Conservation (phyloP, 2,329 filamentous ascomycete species). For the Colletotrichum destructivum region DNA sequence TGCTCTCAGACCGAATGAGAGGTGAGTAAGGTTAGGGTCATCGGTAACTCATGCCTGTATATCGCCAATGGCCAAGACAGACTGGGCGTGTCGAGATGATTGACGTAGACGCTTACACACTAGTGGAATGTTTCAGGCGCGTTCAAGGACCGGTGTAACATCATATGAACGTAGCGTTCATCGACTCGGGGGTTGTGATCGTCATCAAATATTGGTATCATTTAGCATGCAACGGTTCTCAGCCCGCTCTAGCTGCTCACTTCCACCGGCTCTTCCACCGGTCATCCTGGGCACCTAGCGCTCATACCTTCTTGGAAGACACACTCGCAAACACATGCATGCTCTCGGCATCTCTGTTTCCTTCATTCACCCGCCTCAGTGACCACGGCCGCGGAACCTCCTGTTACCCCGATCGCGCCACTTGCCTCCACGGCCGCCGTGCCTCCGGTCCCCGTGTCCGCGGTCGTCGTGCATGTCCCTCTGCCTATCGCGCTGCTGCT, state of each 20-base stretch:
- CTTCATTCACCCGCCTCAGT: constrained; percentile 10
- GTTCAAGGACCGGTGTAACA: background rate
- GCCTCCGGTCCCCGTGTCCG: constrained; percentile 50
- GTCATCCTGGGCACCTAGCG: too few relatives aligned
- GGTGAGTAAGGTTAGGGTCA: too few relatives aligned
- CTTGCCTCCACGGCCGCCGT: constrained; percentile 50
- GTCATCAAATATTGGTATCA: constrained; percentile 22
- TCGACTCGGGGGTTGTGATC: background rate
- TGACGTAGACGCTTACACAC: too few relatives aligned
- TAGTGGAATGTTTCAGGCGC: background rate
- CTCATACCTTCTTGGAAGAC: too few relatives aligned
- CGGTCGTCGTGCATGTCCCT: constrained; percentile 57
- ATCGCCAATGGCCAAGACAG: too few relatives aligned
- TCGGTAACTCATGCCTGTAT: too few relatives aligned
- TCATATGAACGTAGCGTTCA: background rate
- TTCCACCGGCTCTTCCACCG: background rate
- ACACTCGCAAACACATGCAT: background rate
- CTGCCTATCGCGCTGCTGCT: constrained; percentile 49
- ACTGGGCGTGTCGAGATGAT: too few relatives aligned
- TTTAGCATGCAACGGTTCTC: background rate
- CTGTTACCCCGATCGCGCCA: constrained; percentile 50
- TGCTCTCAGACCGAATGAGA: too few relatives aligned
- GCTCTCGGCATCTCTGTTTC: background rate
- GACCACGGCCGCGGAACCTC: constrained; percentile 52
- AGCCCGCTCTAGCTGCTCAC: background rate